A percentile compares a stretch with the other conserved stretches of the same genome.
phyloP scores from a whole-genome alignment of 768 basidiomycete species.

The Clitopilus hobsonii region DNA sequence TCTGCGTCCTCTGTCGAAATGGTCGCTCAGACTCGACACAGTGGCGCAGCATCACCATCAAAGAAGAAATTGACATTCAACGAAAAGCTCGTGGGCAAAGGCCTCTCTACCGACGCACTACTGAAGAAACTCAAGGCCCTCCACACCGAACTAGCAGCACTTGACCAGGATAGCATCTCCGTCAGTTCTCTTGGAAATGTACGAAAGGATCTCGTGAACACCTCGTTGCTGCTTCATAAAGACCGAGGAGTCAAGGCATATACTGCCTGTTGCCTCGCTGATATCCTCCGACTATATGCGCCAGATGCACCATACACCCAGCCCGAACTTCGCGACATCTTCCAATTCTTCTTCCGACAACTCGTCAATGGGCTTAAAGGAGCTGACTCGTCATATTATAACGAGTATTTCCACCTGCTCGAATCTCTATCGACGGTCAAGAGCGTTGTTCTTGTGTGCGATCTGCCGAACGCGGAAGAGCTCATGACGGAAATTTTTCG shows the following conservation, averaged over 20 bases:
- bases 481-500: conserved; percentile 81
- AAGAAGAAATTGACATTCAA: conserved; percentile 69
- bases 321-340: conserved; percentile 88
- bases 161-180: conserved; percentile 89
- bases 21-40: conserved; percentile 73
- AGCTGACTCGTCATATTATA: conserved; percentile 78
- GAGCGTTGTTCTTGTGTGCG: conserved; percentile 90
- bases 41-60: conserved; percentile 37
- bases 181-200: conserved; percentile 61
- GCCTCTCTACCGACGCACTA: conserved; percentile 73
- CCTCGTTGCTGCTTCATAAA: conserved; percentile 84
- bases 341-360: conserved; percentile 93
- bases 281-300: conserved; percentile 89
- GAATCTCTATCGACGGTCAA: conserved; percentile 93
- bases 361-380: conserved; percentile 71
- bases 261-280: conserved; percentile 90
- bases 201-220: conserved; percentile 75
- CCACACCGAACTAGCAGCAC: conserved; percentile 69
- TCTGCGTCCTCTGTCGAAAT: conserved; percentile 31
- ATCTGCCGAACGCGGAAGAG: conserved; percentile 83
- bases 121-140: conserved; percentile 82
- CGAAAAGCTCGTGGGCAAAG: conserved; percentile 78
- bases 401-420: conserved; percentile 92
- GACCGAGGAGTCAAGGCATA: conserved; percentile 96
- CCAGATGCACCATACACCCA: conserved; percentile 96